Evolutionary conservation across 179 eudicot species (phyloP).

Genomic region (Silene coronaria): DNA sequence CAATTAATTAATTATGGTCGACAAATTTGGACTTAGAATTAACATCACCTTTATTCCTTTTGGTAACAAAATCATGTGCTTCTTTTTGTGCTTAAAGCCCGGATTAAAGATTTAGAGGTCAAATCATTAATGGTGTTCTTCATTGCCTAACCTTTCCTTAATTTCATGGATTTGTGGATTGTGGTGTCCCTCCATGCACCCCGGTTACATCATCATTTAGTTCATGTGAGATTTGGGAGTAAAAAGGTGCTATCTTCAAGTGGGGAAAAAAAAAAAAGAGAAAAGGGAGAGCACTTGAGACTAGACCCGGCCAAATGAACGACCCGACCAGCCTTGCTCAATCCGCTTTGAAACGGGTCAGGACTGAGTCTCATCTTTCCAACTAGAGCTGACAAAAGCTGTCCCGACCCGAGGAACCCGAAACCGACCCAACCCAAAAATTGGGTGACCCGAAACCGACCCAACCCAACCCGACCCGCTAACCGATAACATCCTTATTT

Average conservation of each 20-base stretch:
- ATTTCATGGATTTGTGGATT: conserved; percentile 20
- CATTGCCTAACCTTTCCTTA: conserved; percentile 33
- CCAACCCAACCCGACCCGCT: too few relatives aligned
- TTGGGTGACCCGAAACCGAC: too few relatives aligned
- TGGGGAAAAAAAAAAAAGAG: background rate
- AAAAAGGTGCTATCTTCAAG: background rate
- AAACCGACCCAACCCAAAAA: too few relatives aligned
- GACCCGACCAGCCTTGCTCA: too few relatives aligned
- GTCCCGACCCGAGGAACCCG: too few relatives aligned
- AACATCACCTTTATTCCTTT: background rate
- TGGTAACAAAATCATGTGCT: conserved; percentile 2
- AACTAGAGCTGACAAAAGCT: too few relatives aligned
- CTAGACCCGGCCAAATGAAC: too few relatives aligned
- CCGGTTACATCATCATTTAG: background rate
- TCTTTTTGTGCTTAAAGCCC: conserved; percentile 20
- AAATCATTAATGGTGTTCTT: conserved; percentile 30
- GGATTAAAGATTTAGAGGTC: conserved; percentile 26
- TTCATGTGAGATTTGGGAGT: background rate
- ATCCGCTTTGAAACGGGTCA: too few relatives aligned
- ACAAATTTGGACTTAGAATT: background rate
- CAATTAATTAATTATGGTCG: background rate
- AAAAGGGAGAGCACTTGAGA: background rate
- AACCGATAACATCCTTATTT: too few relatives aligned
- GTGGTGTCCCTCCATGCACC: conserved; percentile 12
- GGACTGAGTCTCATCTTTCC: too few relatives aligned